Evolutionary conservation across 2,329 filamentous ascomycete species (phyloP).

Genomic region (Aureobasidium sp.): DNA sequence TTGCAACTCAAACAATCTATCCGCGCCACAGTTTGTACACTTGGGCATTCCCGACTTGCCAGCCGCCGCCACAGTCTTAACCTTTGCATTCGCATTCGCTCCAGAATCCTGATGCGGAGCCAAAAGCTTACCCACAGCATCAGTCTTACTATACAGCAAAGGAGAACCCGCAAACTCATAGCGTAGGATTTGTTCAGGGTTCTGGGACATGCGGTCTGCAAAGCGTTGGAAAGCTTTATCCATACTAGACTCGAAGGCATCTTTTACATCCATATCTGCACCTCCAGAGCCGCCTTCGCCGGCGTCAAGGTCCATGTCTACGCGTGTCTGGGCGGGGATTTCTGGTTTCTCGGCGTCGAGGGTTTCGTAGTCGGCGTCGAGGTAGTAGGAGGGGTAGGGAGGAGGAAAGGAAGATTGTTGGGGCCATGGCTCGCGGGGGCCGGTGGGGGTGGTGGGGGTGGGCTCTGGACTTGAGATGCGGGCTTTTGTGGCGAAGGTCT

Average conservation of each 20-base stretch:
- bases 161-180: conserved; percentile 41
- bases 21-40: conserved; percentile 66
- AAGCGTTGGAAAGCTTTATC: conserved; percentile 44
- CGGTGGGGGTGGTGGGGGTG: conserved; percentile 18
- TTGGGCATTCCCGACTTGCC: conserved; percentile 51
- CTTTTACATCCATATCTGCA: conserved; percentile 34
- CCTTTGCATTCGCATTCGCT: conserved; percentile 12
- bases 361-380: conserved; percentile 87
- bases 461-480: conserved; percentile 38
- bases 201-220: conserved; percentile 41
- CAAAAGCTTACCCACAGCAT: conserved; percentile 62
- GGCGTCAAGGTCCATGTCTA: conserved; percentile 28
- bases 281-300: conserved; percentile 16
- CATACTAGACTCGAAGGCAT: conserved; percentile 39
- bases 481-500: conserved; percentile 66
- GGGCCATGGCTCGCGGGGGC: conserved; percentile 64
- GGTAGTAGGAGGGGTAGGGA: conserved; percentile 67
- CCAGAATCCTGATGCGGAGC: conserved; percentile 21
- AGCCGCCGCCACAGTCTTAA: conserved; percentile 21
- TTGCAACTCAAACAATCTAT: conserved; percentile 83
- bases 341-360: conserved; percentile 52
- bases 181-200: conserved; percentile 42
- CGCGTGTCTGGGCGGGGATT: conserved; percentile 39
- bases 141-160: conserved; percentile 70
- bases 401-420: conserved; percentile 51